Evolutionary conservation across 495 filamentous ascomycete species (phyloP), one percentile per base, ranked within the genome.

Genomic region (Glarea lozoyensis): DNA sequence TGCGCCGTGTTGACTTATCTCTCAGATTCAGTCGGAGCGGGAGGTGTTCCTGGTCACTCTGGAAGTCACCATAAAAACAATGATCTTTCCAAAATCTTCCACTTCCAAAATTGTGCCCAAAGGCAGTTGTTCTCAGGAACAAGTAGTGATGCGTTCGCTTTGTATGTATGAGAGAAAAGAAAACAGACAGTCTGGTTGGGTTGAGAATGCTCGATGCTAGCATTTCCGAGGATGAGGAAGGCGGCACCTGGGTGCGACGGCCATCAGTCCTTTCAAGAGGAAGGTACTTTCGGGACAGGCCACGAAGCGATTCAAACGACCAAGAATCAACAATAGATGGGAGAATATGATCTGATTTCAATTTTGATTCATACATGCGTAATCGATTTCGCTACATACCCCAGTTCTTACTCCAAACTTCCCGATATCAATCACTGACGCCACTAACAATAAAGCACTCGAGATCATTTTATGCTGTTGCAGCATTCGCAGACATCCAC

Each of bases 401-500:
- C 16, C 15, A n/a, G n/a, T n/a, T n/a, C n/a, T n/a, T n/a, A n/a
- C n/a, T n/a, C n/a, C n/a, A n/a, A n/a, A n/a, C n/a, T n/a, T n/a
- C n/a, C n/a, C n/a, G n/a, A n/a, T n/a, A n/a, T n/a, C n/a, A n/a
- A n/a, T n/a, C n/a, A n/a, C n/a, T n/a, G n/a, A n/a, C n/a, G n/a
- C n/a, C n/a, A n/a, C n/a, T n/a, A n/a, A n/a, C n/a, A n/a, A n/a
- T n/a, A n/a, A n/a, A n/a, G n/a, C n/a, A n/a, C n/a, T n/a, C n/a
- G n/a, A n/a, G n/a, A n/a, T n/a, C n/a, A n/a, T n/a, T n/a, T n/a
- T n/a, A n/a, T n/a, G n/a, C n/a, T n/a, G n/a, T n/a, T 9, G 43
- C 9, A 11, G 46, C 46, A 25, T 57, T 38, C 33, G 46, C 46
- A 46, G 25, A 40, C 35, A 57, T 39, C 50, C 49, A 57, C 32